A percentile compares a stretch with the other conserved stretches of the same genome.
Evolutionary conservation across 1,139 yeast genomes (phyloP).

Genomic region (Meyerozyma guilliermondii): DNA sequence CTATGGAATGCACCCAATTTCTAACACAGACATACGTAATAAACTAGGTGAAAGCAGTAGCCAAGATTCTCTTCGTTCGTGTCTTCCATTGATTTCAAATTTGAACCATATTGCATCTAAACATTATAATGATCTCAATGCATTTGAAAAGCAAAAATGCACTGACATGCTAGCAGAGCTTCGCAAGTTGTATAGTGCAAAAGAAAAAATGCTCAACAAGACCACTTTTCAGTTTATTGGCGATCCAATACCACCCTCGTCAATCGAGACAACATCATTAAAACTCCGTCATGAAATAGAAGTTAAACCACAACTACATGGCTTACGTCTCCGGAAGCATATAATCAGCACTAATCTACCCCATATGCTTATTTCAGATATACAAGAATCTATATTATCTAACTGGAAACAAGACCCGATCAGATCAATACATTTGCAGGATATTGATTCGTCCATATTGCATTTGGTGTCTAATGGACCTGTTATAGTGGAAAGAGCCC

Average conservation of each 20-base stretch:
- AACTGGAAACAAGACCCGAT: neutral
- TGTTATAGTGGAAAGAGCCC: conserved; percentile 5
- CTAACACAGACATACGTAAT: neutral
- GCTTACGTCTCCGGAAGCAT: neutral
- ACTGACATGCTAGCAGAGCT: neutral
- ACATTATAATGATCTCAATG: neutral
- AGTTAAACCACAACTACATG: neutral
- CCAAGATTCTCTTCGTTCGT: neutral
- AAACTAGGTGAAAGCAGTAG: neutral
- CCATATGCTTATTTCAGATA: neutral
- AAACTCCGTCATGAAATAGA: neutral
- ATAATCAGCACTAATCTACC: neutral
- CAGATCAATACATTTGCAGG: neutral
- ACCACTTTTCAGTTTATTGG: neutral
- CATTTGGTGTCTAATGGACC: conserved; percentile 7
- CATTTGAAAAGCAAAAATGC: neutral
- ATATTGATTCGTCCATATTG: neutral
- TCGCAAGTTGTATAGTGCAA: neutral
- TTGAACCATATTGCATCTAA: neutral
- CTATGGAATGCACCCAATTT: neutral
- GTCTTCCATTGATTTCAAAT: neutral
- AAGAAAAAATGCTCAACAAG: neutral
- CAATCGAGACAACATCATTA: neutral
- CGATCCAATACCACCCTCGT: neutral
- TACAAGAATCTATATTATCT: neutral